Percentiles rank a stretch among this genome's conserved stretches.
Conservation (phyloP, 1,284 basidiomycete genomes). For the Pascua sp. region DNA sequence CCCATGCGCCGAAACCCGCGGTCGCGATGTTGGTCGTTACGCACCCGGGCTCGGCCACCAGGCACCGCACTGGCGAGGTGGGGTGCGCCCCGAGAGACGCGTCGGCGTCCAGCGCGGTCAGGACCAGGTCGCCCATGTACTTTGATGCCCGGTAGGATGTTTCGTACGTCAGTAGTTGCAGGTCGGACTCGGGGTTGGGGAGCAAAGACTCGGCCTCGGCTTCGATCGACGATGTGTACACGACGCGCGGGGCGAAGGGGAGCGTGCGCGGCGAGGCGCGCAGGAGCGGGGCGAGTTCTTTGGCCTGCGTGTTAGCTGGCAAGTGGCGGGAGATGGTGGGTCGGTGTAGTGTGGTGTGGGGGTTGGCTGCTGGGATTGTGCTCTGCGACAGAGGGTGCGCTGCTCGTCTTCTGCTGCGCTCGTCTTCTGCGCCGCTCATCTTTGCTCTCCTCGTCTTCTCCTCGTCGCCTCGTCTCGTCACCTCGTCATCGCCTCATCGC, state of each 20-base stretch:
- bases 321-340: not conserved
- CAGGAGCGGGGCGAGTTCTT: slow-evolving; percentile 43
- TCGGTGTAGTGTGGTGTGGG: slow-evolving; percentile 54
- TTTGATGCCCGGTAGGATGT: slow-evolving; percentile 72
- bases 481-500: too few relatives aligned
- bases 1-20: slow-evolving; percentile 30
- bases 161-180: slow-evolving; percentile 63
- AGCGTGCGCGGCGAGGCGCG: slow-evolving; percentile 35
- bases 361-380: slow-evolving; percentile 6
- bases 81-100: slow-evolving; percentile 44
- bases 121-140: slow-evolving; percentile 73
- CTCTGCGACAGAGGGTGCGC: too few relatives aligned
- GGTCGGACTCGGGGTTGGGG: slow-evolving; percentile 56
- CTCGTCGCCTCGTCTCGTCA: too few relatives aligned
- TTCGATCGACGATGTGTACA: slow-evolving; percentile 78
- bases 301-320: slow-evolving; percentile 27
- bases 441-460: too few relatives aligned
- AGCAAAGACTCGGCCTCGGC: slow-evolving; percentile 58
- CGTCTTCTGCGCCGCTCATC: too few relatives aligned
- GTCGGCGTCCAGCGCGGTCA: slow-evolving; percentile 56
- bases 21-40: slow-evolving; percentile 64
- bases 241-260: slow-evolving; percentile 58
- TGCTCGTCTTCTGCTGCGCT: too few relatives aligned
- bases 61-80: slow-evolving; percentile 55
- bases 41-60: slow-evolving; percentile 70